phyloP scores from a whole-genome alignment of 2,329 filamentous ascomycete species.

The Podosphaera xanthii region DNA sequence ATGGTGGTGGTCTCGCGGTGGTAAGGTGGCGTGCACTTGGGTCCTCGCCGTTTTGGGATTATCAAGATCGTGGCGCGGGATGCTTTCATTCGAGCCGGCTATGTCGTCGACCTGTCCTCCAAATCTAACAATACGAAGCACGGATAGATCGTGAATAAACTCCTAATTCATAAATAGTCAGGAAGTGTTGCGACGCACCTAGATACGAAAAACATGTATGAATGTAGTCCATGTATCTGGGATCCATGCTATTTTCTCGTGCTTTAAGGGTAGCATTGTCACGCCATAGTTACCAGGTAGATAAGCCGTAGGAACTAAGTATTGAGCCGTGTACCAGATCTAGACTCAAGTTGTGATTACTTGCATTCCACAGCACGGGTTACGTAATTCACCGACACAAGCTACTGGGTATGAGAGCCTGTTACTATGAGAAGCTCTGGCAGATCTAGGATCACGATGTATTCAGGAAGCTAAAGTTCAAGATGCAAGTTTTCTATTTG shows the following conservation, averaged over 20 bases:
- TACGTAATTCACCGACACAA: not conserved
- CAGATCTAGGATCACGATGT: too few species aligned
- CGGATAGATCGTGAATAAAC: not conserved
- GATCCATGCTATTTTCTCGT: too few species aligned
- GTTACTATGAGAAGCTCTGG: too few species aligned
- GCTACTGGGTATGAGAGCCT: too few species aligned
- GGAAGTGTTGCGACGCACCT: too few species aligned
- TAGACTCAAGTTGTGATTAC: not conserved
- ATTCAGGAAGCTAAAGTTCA: not conserved
- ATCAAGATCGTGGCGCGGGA: conserved; percentile 78
- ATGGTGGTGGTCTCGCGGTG: conserved; percentile 86
- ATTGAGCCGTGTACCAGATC: not conserved
- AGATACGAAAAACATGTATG: too few species aligned
- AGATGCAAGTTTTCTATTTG: not conserved
- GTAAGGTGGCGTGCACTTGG: conserved; percentile 82
- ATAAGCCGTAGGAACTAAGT: too few species aligned
- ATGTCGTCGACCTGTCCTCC: conserved; percentile 18
- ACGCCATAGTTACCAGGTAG: too few species aligned
- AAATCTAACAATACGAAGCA: not conserved
- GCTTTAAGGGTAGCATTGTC: too few species aligned
- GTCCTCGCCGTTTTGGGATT: conserved; percentile 69
- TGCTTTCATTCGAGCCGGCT: conserved; percentile 55
- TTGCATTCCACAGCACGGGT: not conserved
- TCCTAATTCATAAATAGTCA: not conserved
- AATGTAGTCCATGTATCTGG: too few species aligned